phyloP scores from a whole-genome alignment of 305 asterid genomes.

The Solanum hybrid region DNA sequence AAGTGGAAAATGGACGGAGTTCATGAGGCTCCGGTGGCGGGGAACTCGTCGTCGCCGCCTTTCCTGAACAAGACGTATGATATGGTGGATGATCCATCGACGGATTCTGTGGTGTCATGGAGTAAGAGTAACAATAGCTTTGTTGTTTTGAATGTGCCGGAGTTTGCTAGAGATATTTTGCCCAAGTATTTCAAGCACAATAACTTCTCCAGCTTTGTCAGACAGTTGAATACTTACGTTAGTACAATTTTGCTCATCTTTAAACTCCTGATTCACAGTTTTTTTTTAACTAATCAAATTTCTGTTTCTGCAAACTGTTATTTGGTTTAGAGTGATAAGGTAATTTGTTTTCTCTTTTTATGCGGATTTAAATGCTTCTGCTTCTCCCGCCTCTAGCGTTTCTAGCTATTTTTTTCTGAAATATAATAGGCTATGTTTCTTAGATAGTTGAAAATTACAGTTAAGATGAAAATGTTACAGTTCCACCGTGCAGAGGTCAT shows the following conservation, averaged over 20 bases:
- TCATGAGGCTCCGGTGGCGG: conserved; percentile 4
- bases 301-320: background rate
- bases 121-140: conserved; percentile 56
- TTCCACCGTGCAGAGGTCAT: background rate
- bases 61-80: conserved; percentile 75
- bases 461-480: background rate
- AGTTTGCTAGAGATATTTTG: conserved; percentile 47
- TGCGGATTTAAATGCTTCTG: background rate
- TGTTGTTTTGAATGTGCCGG: conserved; percentile 65
- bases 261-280: background rate
- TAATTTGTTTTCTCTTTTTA: background rate
- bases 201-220: conserved; percentile 79
- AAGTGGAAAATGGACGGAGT: conserved; percentile 6
- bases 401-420: background rate
- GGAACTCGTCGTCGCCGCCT: conserved; percentile 42
- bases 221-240: conserved; percentile 80
- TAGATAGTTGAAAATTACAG: background rate
- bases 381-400: background rate
- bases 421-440: background rate
- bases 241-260: conserved; percentile 10
- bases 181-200: conserved; percentile 80
- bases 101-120: conserved; percentile 75
- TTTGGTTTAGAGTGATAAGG: background rate
- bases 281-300: background rate
- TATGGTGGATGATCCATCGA: conserved; percentile 72